Evolutionary conservation across 78 protist genomes (phyloP), one percentile per base, ranked within the genome.

Genomic region (Cavenderia fasciculata): DNA sequence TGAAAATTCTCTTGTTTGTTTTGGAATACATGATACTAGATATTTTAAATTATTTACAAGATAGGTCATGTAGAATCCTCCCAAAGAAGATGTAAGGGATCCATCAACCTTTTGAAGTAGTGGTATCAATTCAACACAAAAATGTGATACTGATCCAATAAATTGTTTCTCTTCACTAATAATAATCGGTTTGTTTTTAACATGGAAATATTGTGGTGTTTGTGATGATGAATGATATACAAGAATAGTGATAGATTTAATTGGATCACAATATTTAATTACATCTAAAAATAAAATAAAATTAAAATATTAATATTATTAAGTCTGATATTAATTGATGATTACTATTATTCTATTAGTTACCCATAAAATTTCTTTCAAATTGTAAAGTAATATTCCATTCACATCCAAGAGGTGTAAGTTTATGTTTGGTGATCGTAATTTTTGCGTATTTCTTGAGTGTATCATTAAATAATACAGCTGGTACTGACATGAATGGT

Each of bases 1-100:
- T 10, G 76, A 7, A 7, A 68, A 68, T 31, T 82, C 78, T 68
- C 90, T 82, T 5, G 76, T 82, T 68, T 82, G 76, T 82, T 82
- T 82, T 38, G 90, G 90, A 43, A 82, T 52, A 18, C 34, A 40
- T 4, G 78, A 82, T 40, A 19, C 3, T 19, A 69, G 44, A 47
- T 51, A 68, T 69, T 82, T 82, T n/a, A 82, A 40, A 54, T 82
- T 82, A n/a, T 56, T 33, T 52, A 82, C 38, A 23, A 82, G 36
- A 49, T 56, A 82, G 10, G 54, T 78, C 11, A 68, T n/a, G 44
- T 82, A 56, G 46, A 68, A 82, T 33, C 41, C 68, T n/a, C n/a
- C n/a, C n/a, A n/a, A n/a, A n/a, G n/a, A n/a, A n/a, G n/a, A n/a
- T n/a, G n/a, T n/a, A n/a, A n/a, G n/a, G n/a, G n/a, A n/a, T n/a